These are phyloP conservation scores for Marasmius sp. DNA, from an alignment of 1,284 basidiomycete genomes.

Conservation along the genomic window DNA sequence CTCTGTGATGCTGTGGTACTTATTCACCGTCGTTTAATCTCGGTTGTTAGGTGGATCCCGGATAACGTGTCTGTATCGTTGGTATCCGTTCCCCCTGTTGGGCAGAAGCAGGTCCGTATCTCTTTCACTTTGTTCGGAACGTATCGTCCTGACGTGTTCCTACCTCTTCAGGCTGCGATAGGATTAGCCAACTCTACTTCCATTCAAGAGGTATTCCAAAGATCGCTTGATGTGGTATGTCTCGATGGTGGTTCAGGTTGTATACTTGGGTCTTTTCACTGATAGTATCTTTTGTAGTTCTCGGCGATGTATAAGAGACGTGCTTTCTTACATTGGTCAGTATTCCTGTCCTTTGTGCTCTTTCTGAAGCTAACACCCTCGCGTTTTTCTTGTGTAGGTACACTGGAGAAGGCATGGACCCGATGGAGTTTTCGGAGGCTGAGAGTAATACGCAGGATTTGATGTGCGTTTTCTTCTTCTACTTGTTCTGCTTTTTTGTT, in stretches of 20 bases:
- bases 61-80: conserved; percentile 82
- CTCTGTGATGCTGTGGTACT: neutral
- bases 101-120: conserved; percentile 61
- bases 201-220: conserved; percentile 89
- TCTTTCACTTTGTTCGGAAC: neutral
- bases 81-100: conserved; percentile 82
- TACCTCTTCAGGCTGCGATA: conserved; percentile 57
- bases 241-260: conserved; percentile 13
- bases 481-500: neutral
- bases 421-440: conserved; percentile 91
- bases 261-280: neutral
- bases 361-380: neutral
- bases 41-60: conserved; percentile 70
- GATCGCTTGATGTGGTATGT: conserved; percentile 63
- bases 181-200: conserved; percentile 85
- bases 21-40: neutral
- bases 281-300: conserved; percentile 51
- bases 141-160: neutral
- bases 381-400: conserved; percentile 43
- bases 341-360: neutral
- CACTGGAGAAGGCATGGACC: conserved; percentile 90
- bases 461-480: conserved; percentile 52
- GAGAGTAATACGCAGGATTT: conserved; percentile 83
- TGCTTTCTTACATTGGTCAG: conserved; percentile 84
- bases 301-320: conserved; percentile 77